Conservation (phyloP, 768 basidiomycete species). For the Phanerochaete sordida region DNA sequence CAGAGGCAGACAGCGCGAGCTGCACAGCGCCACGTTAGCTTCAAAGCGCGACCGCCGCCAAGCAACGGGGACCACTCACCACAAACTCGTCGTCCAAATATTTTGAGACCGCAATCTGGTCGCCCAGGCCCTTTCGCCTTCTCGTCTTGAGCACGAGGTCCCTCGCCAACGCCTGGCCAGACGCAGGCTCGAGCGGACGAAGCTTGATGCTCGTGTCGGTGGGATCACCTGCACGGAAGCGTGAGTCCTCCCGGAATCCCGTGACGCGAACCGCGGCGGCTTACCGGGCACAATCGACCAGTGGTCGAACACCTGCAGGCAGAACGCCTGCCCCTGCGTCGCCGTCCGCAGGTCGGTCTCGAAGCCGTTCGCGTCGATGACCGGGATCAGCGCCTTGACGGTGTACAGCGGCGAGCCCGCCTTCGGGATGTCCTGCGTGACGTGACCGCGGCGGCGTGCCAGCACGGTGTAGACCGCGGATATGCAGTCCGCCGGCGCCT, state of each 20-base stretch:
- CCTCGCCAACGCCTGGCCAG: slow-evolving; percentile 90
- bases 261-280: slow-evolving; percentile 21
- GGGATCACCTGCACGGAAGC: slow-evolving; percentile 71
- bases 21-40: slow-evolving; percentile 28
- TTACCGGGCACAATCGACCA: slow-evolving; percentile 97
- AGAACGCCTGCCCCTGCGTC: slow-evolving; percentile 99
- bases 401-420: slow-evolving; percentile 98
- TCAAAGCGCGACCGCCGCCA: background rate
- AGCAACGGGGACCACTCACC: slow-evolving; percentile 41
- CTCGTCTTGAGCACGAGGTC: slow-evolving; percentile 97
- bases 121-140: slow-evolving; percentile 92
- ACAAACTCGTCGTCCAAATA: slow-evolving; percentile 97
- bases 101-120: slow-evolving; percentile 96
- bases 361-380: slow-evolving; percentile 98
- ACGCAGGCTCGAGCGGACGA: slow-evolving; percentile 93
- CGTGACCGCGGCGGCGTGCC: slow-evolving; percentile 97
- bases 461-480: slow-evolving; percentile 98
- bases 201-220: slow-evolving; percentile 97
- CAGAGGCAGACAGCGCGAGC: slow-evolving; percentile 92
- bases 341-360: slow-evolving; percentile 97
- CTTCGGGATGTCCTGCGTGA: slow-evolving; percentile 97
- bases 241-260: slow-evolving; percentile 15
- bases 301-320: slow-evolving; percentile 95
- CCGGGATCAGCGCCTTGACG: slow-evolving; percentile 96
- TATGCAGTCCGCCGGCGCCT: slow-evolving; percentile 97